Percentiles rank a stretch among this genome's conserved stretches.
phyloP scores from a whole-genome alignment of 345 rosid species.

The Brassica rapa region DNA sequence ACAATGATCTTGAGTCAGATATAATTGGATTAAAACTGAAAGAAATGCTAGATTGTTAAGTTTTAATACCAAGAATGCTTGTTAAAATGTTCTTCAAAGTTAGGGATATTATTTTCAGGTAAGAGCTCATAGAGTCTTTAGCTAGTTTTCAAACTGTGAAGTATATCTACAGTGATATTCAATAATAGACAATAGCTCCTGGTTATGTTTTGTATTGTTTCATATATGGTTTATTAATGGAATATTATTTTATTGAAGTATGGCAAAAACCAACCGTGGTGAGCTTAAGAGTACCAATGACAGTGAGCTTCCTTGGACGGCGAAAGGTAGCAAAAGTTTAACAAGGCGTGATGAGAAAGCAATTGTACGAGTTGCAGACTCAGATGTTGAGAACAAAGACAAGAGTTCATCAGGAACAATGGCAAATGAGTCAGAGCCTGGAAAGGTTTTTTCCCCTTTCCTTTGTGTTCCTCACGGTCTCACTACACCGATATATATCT shows the following conservation, averaged over 20 bases:
- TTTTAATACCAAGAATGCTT: slow-evolving; percentile 1
- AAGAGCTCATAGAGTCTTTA: slow-evolving; percentile 14
- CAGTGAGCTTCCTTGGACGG: slow-evolving; percentile 48
- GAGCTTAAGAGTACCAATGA: slow-evolving; percentile 32
- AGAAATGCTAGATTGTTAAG: slow-evolving; percentile 2
- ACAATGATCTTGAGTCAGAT: background rate
- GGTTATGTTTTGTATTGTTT: background rate
- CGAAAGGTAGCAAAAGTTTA: slow-evolving; percentile 51
- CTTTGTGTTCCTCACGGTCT: background rate
- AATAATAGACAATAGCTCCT: background rate
- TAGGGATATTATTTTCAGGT: slow-evolving; percentile 2
- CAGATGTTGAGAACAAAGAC: slow-evolving; percentile 30
- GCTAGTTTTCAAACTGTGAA: background rate
- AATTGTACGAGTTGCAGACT: slow-evolving; percentile 27
- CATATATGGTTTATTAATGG: background rate
- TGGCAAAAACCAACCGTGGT: slow-evolving; percentile 48
- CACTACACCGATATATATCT: background rate
- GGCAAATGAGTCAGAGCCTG: slow-evolving; percentile 47
- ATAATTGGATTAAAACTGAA: background rate
- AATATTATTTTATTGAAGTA: slow-evolving; percentile 27
- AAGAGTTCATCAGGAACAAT: slow-evolving; percentile 26
- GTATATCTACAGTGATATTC: background rate
- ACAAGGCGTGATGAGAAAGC: slow-evolving; percentile 48
- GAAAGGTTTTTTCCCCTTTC: slow-evolving; percentile 47
- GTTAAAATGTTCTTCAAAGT: background rate